A percentile compares a stretch with the other conserved stretches of the same genome.
Conservation (phyloP, 1,139 yeast species). For the Blastobotrys elegans region DNA sequence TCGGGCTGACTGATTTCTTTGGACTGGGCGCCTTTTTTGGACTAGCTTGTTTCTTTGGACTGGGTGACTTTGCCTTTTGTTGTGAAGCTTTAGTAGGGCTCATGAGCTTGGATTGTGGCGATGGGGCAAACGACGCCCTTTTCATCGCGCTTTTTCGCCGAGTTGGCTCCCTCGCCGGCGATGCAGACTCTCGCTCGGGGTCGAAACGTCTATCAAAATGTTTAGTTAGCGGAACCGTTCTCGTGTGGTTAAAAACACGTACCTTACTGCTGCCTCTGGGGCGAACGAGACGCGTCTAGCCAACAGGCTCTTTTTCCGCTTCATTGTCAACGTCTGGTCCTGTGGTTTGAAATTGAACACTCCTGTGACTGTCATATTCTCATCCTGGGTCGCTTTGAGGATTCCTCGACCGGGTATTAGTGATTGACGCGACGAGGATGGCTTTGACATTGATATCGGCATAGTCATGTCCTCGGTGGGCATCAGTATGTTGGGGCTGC, state of each 20-base stretch:
- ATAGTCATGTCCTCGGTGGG: slow-evolving; percentile 14
- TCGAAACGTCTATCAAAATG: slow-evolving; percentile 8
- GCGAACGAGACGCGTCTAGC: slow-evolving; percentile 16
- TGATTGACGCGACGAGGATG: slow-evolving; percentile 13
- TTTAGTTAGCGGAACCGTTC: neutral
- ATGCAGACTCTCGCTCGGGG: slow-evolving; percentile 8
- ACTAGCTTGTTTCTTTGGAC: neutral
- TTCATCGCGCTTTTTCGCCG: slow-evolving; percentile 9
- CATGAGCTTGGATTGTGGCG: neutral
- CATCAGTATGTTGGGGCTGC: slow-evolving; percentile 8
- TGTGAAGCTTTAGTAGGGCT: slow-evolving; percentile 3
- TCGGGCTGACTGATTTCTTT: neutral
- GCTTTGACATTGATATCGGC: slow-evolving; percentile 9
- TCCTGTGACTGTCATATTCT: slow-evolving; percentile 17
- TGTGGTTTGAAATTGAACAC: slow-evolving; percentile 9
- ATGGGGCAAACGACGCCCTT: slow-evolving; percentile 6
- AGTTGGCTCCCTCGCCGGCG: slow-evolving; percentile 11
- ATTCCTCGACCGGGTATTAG: slow-evolving; percentile 18
- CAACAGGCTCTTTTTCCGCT: slow-evolving; percentile 11
- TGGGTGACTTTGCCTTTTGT: slow-evolving; percentile 1
- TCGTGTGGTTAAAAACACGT: neutral
- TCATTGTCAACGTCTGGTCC: slow-evolving; percentile 4
- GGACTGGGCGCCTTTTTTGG: neutral
- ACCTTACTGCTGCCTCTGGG: slow-evolving; percentile 16
- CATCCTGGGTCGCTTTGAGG: slow-evolving; percentile 17